These are phyloP conservation scores for Umbelopsis ramanniana DNA, from an alignment of 192 early-diverging fungal species.

Conservation along the genomic window DNA sequence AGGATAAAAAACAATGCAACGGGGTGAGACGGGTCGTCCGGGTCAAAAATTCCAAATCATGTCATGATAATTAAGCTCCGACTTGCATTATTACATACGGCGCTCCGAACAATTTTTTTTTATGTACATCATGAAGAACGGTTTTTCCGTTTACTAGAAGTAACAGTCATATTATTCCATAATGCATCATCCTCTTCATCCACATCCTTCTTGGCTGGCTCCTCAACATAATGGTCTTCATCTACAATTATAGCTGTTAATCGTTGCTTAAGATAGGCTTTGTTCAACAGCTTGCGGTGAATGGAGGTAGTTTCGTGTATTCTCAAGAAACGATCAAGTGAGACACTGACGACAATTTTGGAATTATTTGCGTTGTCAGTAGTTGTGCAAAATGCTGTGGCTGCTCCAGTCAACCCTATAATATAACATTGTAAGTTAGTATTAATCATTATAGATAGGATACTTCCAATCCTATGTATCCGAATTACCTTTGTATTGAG, in stretches of 20 bases:
- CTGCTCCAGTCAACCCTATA: conserved; percentile 59
- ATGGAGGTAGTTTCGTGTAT: conserved; percentile 67
- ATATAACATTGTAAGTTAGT: conserved; percentile 33
- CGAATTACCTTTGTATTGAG: conserved; percentile 63
- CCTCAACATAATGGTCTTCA: conserved; percentile 40
- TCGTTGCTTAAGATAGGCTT: conserved; percentile 81
- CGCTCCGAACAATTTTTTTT: neutral
- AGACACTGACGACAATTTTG: conserved; percentile 50
- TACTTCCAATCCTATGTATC: neutral
- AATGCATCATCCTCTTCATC: conserved; percentile 68
- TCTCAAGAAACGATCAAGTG: conserved; percentile 78
- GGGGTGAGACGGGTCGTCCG: neutral
- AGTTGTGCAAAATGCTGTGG: conserved; percentile 33
- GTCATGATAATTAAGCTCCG: conserved; percentile 1
- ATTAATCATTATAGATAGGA: neutral
- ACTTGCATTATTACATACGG: neutral
- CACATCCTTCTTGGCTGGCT: conserved; percentile 39
- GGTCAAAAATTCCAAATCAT: conserved; percentile 3
- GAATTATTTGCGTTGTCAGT: neutral
- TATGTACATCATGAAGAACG: neutral
- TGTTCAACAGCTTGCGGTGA: conserved; percentile 53
- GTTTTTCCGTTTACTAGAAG: conserved; percentile 16
- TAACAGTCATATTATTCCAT: conserved; percentile 59
- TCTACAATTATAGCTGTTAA: conserved; percentile 70
- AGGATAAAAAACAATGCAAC: conserved; percentile 9